Evolutionary conservation across 257 asterid genomes (phyloP), one percentile per base, ranked within the genome.

Genomic region (Primulina eburnea): DNA sequence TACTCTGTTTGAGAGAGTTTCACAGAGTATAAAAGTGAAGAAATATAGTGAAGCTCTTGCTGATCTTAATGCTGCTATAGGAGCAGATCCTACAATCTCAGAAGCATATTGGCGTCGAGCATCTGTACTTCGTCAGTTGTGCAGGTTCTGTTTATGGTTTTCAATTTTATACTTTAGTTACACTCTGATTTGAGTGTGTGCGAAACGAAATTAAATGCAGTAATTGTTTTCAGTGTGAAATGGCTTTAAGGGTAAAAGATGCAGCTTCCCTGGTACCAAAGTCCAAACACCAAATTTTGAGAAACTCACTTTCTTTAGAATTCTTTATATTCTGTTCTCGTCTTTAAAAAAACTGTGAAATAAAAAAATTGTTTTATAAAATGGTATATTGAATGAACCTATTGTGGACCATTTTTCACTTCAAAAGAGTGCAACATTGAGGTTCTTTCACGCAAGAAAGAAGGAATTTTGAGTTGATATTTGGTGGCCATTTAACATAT

Each of bases 31-130:
- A 62, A 92, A 81, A 80, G 88, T 90, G 76, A 90, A 87, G 83
- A 88, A 81, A 81, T 92, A 87, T 43, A 85, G 93, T 43, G 98
- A 92, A 74, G 97, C 96, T 61, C 95, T 92, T 33, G 77, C 82
- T 69, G 93, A 92, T 60, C 89, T 92, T 63, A 88, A 92, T 76
- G 71, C 98, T 68, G 97, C 97, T 67, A 82, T 92, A 75, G 90
- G 90, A 73, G 87, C 89, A 71, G 97, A 92, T 74, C 97, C 97
- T 61, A 73, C 90, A 18, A 82, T 90, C 47, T 87, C 93, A 58
- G 92, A 90, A 74, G 98, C 97, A 29, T 87, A 88, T 72, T 79
- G 81, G 88, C 97, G 79, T 68, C 82, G 89, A 64, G 95, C 97
- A 58, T 92, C 95, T 21, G 67, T 92, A 71, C 90, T 90, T 62